These are phyloP conservation scores for Marchantia polymorpha DNA, from an alignment of 225 moss, liverwort and hornwort genomes.

Conservation along the genomic window DNA sequence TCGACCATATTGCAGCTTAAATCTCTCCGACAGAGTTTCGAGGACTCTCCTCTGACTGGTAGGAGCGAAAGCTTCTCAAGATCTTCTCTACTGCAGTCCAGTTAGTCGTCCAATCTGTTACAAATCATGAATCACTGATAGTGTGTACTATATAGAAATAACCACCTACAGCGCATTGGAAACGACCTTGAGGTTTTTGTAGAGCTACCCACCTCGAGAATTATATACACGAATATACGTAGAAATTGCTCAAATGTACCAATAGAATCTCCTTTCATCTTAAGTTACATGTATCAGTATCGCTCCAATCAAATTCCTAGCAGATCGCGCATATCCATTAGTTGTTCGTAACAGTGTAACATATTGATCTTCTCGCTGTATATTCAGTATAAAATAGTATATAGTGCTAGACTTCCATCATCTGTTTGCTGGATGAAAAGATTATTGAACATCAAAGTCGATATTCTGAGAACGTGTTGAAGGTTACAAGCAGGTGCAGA, in stretches of 20 bases:
- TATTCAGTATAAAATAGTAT: neutral
- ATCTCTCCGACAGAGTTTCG: constrained; percentile 7
- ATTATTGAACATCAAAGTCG: neutral
- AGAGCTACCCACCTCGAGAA: constrained; percentile 2
- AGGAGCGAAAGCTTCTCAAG: constrained; percentile 33
- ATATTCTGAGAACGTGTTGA: neutral
- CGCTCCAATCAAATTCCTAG: no score
- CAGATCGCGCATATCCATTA: neutral
- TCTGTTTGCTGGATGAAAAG: neutral
- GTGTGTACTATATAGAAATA: constrained; percentile 7
- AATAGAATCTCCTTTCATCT: neutral
- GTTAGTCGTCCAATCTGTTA: neutral
- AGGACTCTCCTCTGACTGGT: constrained; percentile 16
- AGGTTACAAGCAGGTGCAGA: neutral
- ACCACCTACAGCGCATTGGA: neutral
- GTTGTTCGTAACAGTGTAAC: neutral
- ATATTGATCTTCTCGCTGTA: neutral
- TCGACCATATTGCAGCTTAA: constrained; percentile 58
- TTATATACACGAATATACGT: neutral
- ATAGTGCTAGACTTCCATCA: neutral
- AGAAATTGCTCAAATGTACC: neutral
- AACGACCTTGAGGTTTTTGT: neutral
- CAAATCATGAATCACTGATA: no score
- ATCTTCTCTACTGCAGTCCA: constrained; percentile 16
- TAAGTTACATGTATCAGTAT: neutral